phyloP scores from a whole-genome alignment of 257 asterid species.

The Solanum lycopersicoides region DNA sequence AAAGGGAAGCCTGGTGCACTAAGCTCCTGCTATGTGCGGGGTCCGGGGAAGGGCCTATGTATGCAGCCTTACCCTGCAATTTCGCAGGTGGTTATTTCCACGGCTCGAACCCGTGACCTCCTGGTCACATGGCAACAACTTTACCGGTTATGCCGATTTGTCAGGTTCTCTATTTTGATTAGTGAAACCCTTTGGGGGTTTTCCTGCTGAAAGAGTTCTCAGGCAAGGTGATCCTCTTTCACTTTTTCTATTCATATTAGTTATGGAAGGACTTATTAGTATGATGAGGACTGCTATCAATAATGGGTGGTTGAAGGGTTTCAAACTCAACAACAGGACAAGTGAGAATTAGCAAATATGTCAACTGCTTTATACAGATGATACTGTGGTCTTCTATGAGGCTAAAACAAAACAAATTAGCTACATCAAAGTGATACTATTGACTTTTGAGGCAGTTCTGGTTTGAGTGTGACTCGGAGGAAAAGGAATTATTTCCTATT shows the following conservation, averaged over 20 bases:
- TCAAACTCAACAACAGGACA: neutral
- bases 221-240: neutral
- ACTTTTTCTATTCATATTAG: neutral
- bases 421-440: neutral
- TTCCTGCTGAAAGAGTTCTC: neutral
- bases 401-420: neutral
- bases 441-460: neutral
- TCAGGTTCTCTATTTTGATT: neutral
- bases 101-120: neutral
- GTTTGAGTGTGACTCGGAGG: neutral
- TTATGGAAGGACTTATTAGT: neutral
- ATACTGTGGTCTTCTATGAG: neutral
- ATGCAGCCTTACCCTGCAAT: neutral
- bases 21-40: neutral
- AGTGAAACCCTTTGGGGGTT: neutral
- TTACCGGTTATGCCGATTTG: neutral
- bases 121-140: neutral
- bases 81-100: neutral
- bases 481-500: neutral
- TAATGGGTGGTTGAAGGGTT: neutral
- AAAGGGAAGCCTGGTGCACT: neutral
- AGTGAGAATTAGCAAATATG: neutral
- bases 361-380: neutral
- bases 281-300: neutral
- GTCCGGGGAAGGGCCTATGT: neutral